These are phyloP conservation scores for Akanthomyces muscarius DNA, from an alignment of 2,329 filamentous ascomycete species.

Conservation along the genomic window DNA sequence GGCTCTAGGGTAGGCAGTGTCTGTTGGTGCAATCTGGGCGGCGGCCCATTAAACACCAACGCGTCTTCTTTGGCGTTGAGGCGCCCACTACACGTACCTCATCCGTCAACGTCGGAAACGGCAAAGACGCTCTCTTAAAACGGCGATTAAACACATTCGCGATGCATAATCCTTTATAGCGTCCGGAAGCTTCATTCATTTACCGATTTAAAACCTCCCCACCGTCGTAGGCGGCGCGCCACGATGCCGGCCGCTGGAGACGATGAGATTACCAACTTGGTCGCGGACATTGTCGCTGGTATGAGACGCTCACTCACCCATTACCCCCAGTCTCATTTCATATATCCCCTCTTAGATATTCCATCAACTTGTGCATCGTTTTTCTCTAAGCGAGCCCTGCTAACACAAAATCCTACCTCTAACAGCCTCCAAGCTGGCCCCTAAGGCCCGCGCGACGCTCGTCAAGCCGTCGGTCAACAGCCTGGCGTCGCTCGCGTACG, in stretches of 20 bases:
- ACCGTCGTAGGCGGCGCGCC: background rate
- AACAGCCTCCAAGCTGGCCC: constrained; percentile 54
- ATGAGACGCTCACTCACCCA: background rate
- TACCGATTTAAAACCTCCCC: background rate
- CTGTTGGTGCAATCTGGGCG: background rate
- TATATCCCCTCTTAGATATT: too few species aligned
- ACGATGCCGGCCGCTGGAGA: constrained; percentile 25
- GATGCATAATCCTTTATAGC: background rate
- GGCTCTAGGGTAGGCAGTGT: background rate
- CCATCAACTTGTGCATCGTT: too few species aligned
- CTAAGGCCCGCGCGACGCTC: constrained; percentile 61
- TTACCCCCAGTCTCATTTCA: background rate
- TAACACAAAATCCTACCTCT: constrained; percentile 2
- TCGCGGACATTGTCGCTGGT: constrained; percentile 33
- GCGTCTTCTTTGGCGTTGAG: background rate
- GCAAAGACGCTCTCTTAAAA: background rate
- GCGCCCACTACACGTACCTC: background rate
- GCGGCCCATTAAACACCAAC: background rate
- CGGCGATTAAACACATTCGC: background rate
- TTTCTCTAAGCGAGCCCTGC: background rate
- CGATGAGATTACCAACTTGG: constrained; percentile 32
- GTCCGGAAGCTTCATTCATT: background rate
- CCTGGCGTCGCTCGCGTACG: constrained; percentile 60
- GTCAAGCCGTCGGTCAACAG: constrained; percentile 62
- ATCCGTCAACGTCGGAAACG: background rate